Evolutionary conservation across 768 basidiomycete species (phyloP).

Genomic region (Pleurotus eryngii): DNA sequence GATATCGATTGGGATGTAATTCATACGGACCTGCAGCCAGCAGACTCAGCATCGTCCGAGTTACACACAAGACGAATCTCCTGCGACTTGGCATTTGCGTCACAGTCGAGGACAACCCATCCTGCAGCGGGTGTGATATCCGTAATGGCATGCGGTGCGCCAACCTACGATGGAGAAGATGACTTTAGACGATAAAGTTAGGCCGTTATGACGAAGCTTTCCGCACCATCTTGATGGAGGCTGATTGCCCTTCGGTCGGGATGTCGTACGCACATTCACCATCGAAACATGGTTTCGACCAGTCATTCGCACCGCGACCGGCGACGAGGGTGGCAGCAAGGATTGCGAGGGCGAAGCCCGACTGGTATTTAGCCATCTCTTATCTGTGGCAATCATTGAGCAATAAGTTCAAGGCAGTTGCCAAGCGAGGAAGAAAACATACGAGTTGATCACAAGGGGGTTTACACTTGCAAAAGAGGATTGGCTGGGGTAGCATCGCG

Average conservation of each 20-base stretch:
- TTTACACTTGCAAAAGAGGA: too few relatives aligned
- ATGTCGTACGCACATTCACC: background rate
- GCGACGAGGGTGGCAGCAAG: background rate
- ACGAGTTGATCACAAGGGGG: too few relatives aligned
- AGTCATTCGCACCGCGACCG: background rate
- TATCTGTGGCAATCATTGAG: too few relatives aligned
- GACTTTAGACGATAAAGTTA: background rate
- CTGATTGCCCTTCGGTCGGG: background rate
- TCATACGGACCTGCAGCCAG: background rate
- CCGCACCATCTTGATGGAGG: background rate
- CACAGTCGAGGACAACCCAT: background rate
- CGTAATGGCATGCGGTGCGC: background rate
- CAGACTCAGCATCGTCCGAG: background rate
- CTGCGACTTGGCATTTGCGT: background rate
- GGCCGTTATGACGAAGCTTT: background rate
- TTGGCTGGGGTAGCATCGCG: too few relatives aligned
- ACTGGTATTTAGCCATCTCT: conserved; percentile 1
- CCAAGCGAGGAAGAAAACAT: too few relatives aligned
- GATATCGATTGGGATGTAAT: background rate
- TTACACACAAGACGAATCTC: background rate
- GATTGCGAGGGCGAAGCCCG: background rate
- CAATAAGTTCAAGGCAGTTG: too few relatives aligned
- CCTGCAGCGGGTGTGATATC: background rate
- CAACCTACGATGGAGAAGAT: background rate
- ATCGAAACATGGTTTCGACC: conserved; percentile 4